Percentiles rank a stretch among this genome's conserved stretches.
phyloP scores from a whole-genome alignment of 495 filamentous ascomycete species.

The Xylaria flabelliformis region DNA sequence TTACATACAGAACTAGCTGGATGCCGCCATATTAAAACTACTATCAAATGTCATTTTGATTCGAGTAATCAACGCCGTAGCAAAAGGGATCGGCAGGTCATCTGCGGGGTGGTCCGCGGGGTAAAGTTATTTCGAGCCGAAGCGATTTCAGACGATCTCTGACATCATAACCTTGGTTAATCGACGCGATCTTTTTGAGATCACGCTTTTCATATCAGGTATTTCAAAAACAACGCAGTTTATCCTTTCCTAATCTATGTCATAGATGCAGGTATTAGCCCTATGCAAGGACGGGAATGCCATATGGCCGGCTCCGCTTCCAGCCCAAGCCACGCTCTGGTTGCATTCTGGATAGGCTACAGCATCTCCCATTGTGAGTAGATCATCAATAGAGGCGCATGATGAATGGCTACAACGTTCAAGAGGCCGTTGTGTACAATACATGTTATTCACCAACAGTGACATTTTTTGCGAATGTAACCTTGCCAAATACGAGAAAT shows the following conservation, averaged over 20 bases:
- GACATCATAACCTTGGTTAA: constrained; percentile 22
- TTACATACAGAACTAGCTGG: neutral
- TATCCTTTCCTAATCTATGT: neutral
- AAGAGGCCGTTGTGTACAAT: neutral
- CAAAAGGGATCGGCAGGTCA: constrained; percentile 10
- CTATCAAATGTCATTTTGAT: neutral
- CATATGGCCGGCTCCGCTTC: neutral
- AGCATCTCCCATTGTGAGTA: neutral
- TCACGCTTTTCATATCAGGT: neutral
- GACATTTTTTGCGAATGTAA: neutral
- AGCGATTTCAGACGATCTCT: constrained; percentile 16
- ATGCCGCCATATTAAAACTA: neutral
- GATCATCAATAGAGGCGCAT: neutral
- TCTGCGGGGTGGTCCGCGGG: constrained; percentile 4
- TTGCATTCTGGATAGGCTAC: neutral
- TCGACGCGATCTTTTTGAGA: neutral
- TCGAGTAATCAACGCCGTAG: neutral
- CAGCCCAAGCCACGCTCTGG: neutral
- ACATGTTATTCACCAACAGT: neutral
- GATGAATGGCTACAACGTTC: neutral
- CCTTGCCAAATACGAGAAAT: neutral
- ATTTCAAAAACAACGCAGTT: neutral
- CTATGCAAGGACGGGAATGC: neutral
- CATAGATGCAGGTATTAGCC: neutral
- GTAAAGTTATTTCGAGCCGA: neutral